Evolutionary conservation across 2,329 filamentous ascomycete genomes (phyloP).

Genomic region (Calonectria pseudoreteaudii): DNA sequence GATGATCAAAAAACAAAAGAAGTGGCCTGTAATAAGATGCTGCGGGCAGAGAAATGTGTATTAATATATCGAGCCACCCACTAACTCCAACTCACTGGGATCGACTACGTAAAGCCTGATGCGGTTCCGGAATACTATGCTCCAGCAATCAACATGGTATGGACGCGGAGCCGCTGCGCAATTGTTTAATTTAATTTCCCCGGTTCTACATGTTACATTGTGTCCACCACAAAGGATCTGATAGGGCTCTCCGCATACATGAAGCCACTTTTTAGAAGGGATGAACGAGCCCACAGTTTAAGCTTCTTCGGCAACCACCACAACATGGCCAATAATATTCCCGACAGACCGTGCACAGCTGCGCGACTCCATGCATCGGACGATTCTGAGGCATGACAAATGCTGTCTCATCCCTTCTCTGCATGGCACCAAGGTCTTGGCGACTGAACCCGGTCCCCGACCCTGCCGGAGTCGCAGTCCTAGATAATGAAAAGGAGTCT

Average conservation of each 20-base stretch:
- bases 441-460: not conserved
- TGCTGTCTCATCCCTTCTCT: not conserved
- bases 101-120: not conserved
- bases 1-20: not conserved
- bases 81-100: not conserved
- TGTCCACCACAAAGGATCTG: not conserved
- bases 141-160: not conserved
- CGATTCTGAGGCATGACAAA: not conserved
- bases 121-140: not conserved
- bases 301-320: not conserved
- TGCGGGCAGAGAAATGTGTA: not conserved
- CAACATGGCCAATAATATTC: not conserved
- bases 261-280: not conserved
- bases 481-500: not conserved
- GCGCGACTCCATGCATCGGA: not conserved
- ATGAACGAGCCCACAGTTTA: constrained; percentile 7
- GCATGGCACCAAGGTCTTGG: not conserved
- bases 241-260: not conserved
- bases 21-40: not conserved
- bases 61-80: not conserved
- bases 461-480: not conserved
- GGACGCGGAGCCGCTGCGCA: not conserved
- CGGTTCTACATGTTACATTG: not conserved
- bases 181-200: not conserved
- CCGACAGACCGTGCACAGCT: not conserved